phyloP scores from a whole-genome alignment of 495 filamentous ascomycete species.

The Penicillium steckii region DNA sequence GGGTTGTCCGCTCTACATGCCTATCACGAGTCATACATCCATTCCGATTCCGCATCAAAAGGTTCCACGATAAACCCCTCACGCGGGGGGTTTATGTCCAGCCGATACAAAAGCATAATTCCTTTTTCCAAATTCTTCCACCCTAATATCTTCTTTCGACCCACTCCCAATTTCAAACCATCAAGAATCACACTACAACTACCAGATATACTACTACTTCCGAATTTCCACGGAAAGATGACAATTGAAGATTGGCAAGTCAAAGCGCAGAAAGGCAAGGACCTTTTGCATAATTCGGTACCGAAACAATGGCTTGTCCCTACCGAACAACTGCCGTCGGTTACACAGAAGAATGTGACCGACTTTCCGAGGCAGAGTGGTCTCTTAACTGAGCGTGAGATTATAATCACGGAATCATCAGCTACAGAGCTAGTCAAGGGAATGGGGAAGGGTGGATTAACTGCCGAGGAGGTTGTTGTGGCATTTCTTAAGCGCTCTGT shows the following conservation, averaged over 20 bases:
- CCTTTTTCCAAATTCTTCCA: background rate
- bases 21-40: background rate
- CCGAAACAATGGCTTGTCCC: slow-evolving; percentile 42
- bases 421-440: slow-evolving; percentile 50
- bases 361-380: slow-evolving; percentile 45
- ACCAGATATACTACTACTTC: background rate
- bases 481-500: slow-evolving; percentile 64
- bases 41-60: background rate
- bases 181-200: background rate
- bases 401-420: slow-evolving; percentile 57
- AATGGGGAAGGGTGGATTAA: slow-evolving; percentile 49
- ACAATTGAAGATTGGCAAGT: slow-evolving; percentile 26
- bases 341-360: slow-evolving; percentile 35
- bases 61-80: background rate
- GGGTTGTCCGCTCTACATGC: background rate
- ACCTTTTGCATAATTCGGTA: slow-evolving; percentile 35
- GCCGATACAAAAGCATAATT: background rate
- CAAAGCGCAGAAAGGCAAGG: slow-evolving; percentile 33
- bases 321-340: slow-evolving; percentile 25
- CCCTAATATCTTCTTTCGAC: background rate
- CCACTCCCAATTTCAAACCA: background rate
- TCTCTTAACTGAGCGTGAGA: slow-evolving; percentile 51
- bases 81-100: background rate
- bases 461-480: slow-evolving; percentile 54
- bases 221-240: slow-evolving; percentile 17